These are phyloP conservation scores for Chalara sp. DNA, from an alignment of 2,329 filamentous ascomycete species.

Conservation along the genomic window DNA sequence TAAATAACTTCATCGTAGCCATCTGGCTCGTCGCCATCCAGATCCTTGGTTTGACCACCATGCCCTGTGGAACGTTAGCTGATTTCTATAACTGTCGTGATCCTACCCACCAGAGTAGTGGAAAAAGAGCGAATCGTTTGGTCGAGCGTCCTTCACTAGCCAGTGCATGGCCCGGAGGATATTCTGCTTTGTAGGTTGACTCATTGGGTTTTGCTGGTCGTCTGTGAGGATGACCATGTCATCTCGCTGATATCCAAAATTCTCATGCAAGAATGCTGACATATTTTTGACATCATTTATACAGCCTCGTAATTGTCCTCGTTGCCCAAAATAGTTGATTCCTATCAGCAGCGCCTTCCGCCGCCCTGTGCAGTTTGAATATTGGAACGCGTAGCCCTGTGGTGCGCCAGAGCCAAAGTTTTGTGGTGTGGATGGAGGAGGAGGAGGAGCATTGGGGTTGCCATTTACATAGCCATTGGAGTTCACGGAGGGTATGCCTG, in stretches of 20 bases:
- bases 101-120: constrained; percentile 75
- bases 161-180: constrained; percentile 96
- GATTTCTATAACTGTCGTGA: constrained; percentile 4
- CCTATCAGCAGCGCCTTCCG: constrained; percentile 88
- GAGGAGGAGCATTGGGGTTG: constrained; percentile 52
- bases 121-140: constrained; percentile 95
- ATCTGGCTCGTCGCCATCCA: constrained; percentile 75
- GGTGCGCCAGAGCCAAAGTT: constrained; percentile 77
- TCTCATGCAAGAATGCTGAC: constrained; percentile 81
- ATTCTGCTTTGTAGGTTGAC: constrained; percentile 92
- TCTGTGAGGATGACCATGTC: constrained; percentile 97
- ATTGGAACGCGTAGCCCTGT: constrained; percentile 75
- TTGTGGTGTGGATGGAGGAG: constrained; percentile 64
- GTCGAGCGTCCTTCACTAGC: constrained; percentile 86
- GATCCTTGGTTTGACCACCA: constrained; percentile 73
- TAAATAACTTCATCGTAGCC: constrained; percentile 82
- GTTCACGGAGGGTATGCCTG: constrained; percentile 36
- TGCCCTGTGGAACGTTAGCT: constrained; percentile 46
- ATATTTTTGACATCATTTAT: constrained; percentile 99
- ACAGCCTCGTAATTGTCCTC: constrained; percentile 83
- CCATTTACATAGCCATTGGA: constrained; percentile 50
- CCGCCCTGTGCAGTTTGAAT: constrained; percentile 82
- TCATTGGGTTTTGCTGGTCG: constrained; percentile 96
- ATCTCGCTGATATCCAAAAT: constrained; percentile 88
- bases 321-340: constrained; percentile 94